These are phyloP conservation scores for Suillus brevipes DNA, from an alignment of 768 basidiomycete genomes.

Conservation along the genomic window DNA sequence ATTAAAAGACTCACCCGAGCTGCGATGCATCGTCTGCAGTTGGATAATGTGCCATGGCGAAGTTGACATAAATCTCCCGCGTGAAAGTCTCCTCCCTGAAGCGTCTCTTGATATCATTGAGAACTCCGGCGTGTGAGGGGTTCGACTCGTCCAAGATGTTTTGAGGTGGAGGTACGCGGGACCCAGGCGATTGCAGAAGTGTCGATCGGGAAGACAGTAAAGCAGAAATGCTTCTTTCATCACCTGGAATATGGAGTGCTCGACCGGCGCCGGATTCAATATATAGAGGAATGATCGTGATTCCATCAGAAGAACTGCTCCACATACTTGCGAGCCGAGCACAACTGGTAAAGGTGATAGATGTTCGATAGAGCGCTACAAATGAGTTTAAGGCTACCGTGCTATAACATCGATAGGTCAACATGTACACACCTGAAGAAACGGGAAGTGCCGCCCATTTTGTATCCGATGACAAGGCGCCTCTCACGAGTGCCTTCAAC, in stretches of 20 bases:
- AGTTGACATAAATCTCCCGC: slow-evolving; percentile 96
- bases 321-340: slow-evolving; percentile 95
- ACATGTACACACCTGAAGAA: not conserved
- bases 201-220: too few relatives aligned
- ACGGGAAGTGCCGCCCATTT: slow-evolving; percentile 72
- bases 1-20: slow-evolving; percentile 53
- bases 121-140: slow-evolving; percentile 86
- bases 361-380: slow-evolving; percentile 85
- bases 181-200: slow-evolving; percentile 95
- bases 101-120: slow-evolving; percentile 92
- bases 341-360: slow-evolving; percentile 96
- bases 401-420: not conserved
- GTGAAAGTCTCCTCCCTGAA: slow-evolving; percentile 99
- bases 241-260: too few relatives aligned
- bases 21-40: slow-evolving; percentile 62
- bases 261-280: too few relatives aligned
- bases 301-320: slow-evolving; percentile 97
- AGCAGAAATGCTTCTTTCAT: too few relatives aligned
- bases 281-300: slow-evolving; percentile 94
- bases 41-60: slow-evolving; percentile 94
- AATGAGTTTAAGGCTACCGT: slow-evolving; percentile 15
- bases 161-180: slow-evolving; percentile 87
- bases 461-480: slow-evolving; percentile 94
- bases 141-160: slow-evolving; percentile 89
- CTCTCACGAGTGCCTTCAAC: slow-evolving; percentile 92